Percentiles rank a stretch among this genome's conserved stretches.
phyloP scores from a whole-genome alignment of 2,329 filamentous ascomycete genomes.

The Trichoderma polysporum region DNA sequence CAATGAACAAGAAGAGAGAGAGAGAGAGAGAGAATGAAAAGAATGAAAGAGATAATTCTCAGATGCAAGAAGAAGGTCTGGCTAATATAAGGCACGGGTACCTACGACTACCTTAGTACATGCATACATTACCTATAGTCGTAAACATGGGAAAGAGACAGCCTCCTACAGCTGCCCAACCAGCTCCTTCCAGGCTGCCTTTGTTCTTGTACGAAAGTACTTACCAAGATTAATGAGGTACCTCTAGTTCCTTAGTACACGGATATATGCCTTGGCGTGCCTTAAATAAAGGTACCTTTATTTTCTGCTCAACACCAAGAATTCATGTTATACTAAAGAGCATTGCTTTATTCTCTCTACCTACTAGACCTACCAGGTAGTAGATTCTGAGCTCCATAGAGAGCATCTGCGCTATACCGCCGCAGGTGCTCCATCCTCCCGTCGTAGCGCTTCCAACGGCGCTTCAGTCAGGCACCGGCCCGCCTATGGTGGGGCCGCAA shows the following conservation, averaged over 20 bases:
- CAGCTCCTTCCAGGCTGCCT: not conserved
- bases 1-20: not conserved
- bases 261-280: not conserved
- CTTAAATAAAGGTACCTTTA: not conserved
- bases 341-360: not conserved
- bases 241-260: no score
- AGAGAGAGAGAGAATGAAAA: not conserved
- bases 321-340: not conserved
- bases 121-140: no score
- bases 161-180: slow-evolving; percentile 10
- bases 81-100: not conserved
- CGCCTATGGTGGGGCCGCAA: not conserved
- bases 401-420: not conserved
- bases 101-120: not conserved
- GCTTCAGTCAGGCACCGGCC: slow-evolving; percentile 18
- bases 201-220: not conserved
- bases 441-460: slow-evolving; percentile 8
- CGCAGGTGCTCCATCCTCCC: not conserved
- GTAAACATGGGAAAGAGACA: not conserved
- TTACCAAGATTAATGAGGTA: not conserved
- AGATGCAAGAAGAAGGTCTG: not conserved
- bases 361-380: no score
- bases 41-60: not conserved
- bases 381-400: no score
- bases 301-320: not conserved